Base-by-base conservation (phyloP, 371 early-diverging fungal species). In the Homolaphlyctis polyrhiza region DNA sequence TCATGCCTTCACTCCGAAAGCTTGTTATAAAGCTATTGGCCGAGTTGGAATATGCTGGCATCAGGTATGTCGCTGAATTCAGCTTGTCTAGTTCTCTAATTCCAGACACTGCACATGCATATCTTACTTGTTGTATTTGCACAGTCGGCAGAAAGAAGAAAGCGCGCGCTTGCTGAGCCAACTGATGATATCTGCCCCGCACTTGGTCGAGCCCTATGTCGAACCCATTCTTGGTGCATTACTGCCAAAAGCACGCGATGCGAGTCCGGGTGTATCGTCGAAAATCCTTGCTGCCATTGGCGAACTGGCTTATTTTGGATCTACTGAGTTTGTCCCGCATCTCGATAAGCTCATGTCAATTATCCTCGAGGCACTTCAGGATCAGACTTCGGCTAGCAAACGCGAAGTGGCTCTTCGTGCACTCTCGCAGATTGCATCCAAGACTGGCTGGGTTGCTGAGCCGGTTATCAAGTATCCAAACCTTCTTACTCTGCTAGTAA, bases 391-490 rank as follows among this genome's bases (percentile, higher is more conserved):
- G 18, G 73, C 86, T 11, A 84, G 85, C 2, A 95, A 94, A 69
- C 85, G 96, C 14, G 86, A 93, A 69, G 93, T 94, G 1, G 96
- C 96, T 4, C 71, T 98, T 45, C 86, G 85, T 61, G 89, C 95
- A 0, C 75, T 96, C 2, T 90, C 94, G 0, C 92, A 89, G 72
- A 74, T 96, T 1, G 87, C 91, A 0, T 86, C 88, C 58, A 90
- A 86, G 55, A 93, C 96, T 21, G 92, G 95, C 0, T 89, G 88
- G 75, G 96, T 93, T 2, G 90, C 96, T 58, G 87, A 92, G 45
- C 96, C 98, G 2, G 96, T 95, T 65, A 73, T 86, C 60, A 89
- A 91, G 66, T 94, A 95, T 65, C 96, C 98, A 5, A 82, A 84
- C 25, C 77, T 98, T 32, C 80, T 96, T 35, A 82, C 86, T 60